Evolutionary conservation across 2,329 filamentous ascomycete species (phyloP), one percentile per base, ranked within the genome.

Genomic region (Simplicillium aogashimaense): DNA sequence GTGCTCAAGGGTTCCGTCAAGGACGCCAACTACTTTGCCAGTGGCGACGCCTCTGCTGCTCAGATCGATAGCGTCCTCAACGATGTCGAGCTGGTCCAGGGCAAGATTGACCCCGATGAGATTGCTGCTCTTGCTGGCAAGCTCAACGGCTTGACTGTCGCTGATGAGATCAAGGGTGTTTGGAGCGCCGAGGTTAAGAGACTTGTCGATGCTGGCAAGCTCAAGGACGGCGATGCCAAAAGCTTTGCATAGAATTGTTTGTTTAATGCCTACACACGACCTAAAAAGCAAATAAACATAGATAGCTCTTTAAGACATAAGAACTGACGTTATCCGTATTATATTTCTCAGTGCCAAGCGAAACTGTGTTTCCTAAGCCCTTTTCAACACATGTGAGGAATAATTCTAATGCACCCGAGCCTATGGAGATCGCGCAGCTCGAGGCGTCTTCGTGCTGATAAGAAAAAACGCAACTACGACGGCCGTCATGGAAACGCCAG

Each of bases 1-100:
- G 84, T 97, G 36, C 81, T 98, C 53, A 88, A 94, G 65, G 81
- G 79, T 46, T 88, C 86, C 49, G 85, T 90, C 66, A 98, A 98
- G 76, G 92, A 98, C 51, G 89, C 86, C 55, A 95, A 95, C 74
- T 98, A 98, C 79, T 95, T 98, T 63, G 74, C 72, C 42, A 69
- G 69, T 15, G 83, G 81, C 40, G 83, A 89, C 44, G 69, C 81
- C 18, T 75, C 83, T n/a, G 72, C 86, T 12, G 68, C 77, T 10
- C 78, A 86, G 58, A 86, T 98, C 50, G 89, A 97, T 56, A 68
- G 72, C 28, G 86, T 92, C 2, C 74, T 97, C 30, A 76, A 75
- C 53, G 90, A 95, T 50, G 85, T 94, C 37, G 94, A 98, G 57
- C 68, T 83, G 16, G 66, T 98, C 45, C 87, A 95, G 67, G 72